Base-by-base conservation (phyloP, 129 eudicot genomes). In the Smallanthus sonchifolius region DNA sequence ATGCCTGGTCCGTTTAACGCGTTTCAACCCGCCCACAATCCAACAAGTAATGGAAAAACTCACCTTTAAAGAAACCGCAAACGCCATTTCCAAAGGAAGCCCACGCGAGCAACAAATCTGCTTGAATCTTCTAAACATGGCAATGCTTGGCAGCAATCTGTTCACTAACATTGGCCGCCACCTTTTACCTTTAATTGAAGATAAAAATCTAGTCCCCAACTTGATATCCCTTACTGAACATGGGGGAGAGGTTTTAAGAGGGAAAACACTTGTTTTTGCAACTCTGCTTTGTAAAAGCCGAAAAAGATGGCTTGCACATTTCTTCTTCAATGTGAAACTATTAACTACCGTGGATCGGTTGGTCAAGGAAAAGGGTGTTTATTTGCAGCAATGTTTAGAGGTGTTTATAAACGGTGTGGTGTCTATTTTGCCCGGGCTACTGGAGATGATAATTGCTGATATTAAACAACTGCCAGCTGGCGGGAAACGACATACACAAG, bases 41-140 rank as follows among this genome's bases (percentile, higher is more conserved):
- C 96, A 91, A 54, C 90, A 83, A 45, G 89, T 87, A 42, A 81
- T 91, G 62, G 99, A 95, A 45, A 95, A 88, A 79, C 84, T 95
- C 62, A 82, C 91, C 1, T 85, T 91, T 40, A 95, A 91, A 87
- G 99, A 91, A 77, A 87, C 73, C 1, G 87, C 85, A 24, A 63
- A 88, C 9, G 83, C 91, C 43, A 89, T 95, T 67, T 81, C 87
- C 51, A 95, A 91, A 75, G 90, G 94, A 56, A 88, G 80, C 52
- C 83, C 91, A 30, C 93, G 96, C 32, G 99, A 95, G 81, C 99
- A 95, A 56, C 99, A 95, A 84, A 86, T 95, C 73, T 86, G 94
- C 84, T 82, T 95, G 72, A 95, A 95, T 69, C 85, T 95, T 66
- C 63, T 91, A 54, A 95, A 95, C 82, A 80, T 91, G 90, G 96